Percentiles rank a stretch among this genome's conserved stretches.
Evolutionary conservation across 306 rosid species (phyloP).

Genomic region (Gynostemma pentaphyllum): DNA sequence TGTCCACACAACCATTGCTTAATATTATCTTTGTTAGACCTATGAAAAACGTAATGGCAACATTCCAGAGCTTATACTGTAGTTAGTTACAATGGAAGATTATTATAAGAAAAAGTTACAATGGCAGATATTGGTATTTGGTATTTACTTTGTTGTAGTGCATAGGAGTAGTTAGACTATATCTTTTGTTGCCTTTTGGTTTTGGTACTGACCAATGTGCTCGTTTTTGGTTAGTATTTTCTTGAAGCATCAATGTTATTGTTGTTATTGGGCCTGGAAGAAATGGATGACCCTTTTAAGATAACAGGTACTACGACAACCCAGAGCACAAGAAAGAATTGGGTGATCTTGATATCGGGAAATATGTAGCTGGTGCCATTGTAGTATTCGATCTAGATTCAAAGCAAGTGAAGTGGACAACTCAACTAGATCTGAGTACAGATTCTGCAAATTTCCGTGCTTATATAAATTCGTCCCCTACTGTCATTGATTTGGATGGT

Average conservation of each 20-base stretch:
- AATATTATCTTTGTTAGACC: too few species aligned
- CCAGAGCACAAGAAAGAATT: conserved; percentile 78
- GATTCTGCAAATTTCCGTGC: conserved; percentile 61
- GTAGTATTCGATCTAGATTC: conserved; percentile 91
- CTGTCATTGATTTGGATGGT: conserved; percentile 89
- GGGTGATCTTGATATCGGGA: conserved; percentile 80
- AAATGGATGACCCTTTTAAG: conserved; percentile 27
- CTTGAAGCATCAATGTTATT: neutral
- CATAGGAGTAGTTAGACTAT: neutral
- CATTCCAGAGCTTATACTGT: too few species aligned
- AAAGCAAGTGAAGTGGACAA: conserved; percentile 88
- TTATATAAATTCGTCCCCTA: conserved; percentile 81
- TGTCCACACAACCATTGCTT: too few species aligned
- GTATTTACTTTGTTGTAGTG: neutral
- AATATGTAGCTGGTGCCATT: conserved; percentile 86
- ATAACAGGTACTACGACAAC: conserved; percentile 90
- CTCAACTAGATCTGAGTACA: conserved; percentile 84
- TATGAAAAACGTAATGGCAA: too few species aligned
- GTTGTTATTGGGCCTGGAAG: neutral
- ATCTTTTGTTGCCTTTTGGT: neutral
- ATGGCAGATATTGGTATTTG: neutral
- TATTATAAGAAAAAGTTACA: too few species aligned
- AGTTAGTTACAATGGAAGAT: too few species aligned
- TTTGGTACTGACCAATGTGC: neutral
- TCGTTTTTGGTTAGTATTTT: neutral